Evolutionary conservation across 2,329 filamentous ascomycete species (phyloP).

Genomic region (Tolypocladium tundrense): DNA sequence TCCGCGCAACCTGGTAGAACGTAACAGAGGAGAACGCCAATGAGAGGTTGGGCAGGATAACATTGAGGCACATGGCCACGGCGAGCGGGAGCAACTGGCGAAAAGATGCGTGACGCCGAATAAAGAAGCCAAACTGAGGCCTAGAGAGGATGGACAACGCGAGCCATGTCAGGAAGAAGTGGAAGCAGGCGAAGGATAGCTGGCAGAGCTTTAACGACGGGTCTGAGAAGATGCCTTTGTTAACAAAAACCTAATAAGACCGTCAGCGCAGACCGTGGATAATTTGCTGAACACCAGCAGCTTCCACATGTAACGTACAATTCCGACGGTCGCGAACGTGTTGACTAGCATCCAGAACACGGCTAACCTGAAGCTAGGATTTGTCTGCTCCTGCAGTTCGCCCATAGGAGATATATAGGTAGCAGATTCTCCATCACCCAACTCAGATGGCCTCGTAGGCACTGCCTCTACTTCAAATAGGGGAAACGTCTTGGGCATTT

Average conservation of each 20-base stretch:
- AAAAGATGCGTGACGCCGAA: slow-evolving; percentile 42
- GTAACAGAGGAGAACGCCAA: slow-evolving; percentile 58
- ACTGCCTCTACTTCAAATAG: background rate
- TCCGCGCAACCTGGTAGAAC: slow-evolving; percentile 61
- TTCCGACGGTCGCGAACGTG: background rate
- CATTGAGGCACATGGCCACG: slow-evolving; percentile 57
- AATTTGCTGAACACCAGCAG: no score
- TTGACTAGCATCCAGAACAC: background rate
- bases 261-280: background rate
- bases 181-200: slow-evolving; percentile 57
- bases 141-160: slow-evolving; percentile 52
- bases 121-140: slow-evolving; percentile 48
- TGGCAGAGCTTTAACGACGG: slow-evolving; percentile 50
- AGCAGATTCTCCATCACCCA: background rate
- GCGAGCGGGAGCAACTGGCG: slow-evolving; percentile 52
- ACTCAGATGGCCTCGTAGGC: background rate
- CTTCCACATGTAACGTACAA: background rate
- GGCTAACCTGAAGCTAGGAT: background rate
- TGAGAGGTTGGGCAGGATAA: slow-evolving; percentile 58
- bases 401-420: background rate
- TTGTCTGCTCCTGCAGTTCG: background rate
- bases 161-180: slow-evolving; percentile 56
- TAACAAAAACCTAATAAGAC: slow-evolving; percentile 46
- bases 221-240: slow-evolving; percentile 60
- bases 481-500: background rate